Conservation (phyloP, 768 basidiomycete species). For the Hypsizygus marmoreus region DNA sequence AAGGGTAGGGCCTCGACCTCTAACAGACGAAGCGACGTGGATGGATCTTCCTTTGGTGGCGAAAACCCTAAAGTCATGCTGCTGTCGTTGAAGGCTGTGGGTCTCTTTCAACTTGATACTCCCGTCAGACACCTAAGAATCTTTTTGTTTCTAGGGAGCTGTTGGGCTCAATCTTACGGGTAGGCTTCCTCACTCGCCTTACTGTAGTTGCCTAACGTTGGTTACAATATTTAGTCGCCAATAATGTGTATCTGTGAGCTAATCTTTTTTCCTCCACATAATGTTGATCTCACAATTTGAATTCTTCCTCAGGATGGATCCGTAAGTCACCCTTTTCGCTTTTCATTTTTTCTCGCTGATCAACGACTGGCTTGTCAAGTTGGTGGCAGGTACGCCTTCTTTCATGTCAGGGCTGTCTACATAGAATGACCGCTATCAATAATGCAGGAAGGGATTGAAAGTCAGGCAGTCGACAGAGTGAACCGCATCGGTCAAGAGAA, state of each 20-base stretch:
- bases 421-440: constrained; percentile 11
- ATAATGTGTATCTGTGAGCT: constrained; percentile 79
- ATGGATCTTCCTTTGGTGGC: constrained; percentile 24
- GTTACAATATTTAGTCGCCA: constrained; percentile 63
- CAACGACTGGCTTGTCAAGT: constrained; percentile 32
- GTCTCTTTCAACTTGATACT: constrained; percentile 13
- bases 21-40: neutral
- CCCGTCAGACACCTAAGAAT: neutral
- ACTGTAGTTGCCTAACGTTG: constrained; percentile 2
- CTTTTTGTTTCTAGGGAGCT: constrained; percentile 53
- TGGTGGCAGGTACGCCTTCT: constrained; percentile 67
- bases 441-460: constrained; percentile 75
- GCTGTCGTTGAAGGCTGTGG: constrained; percentile 77
- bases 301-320: constrained; percentile 64
- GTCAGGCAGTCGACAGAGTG: constrained; percentile 79
- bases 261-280: neutral
- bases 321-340: constrained; percentile 50
- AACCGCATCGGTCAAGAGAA: constrained; percentile 87
- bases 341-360: neutral
- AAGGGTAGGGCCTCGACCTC: constrained; percentile 31
- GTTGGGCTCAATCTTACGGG: constrained; percentile 83
- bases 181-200: constrained; percentile 14
- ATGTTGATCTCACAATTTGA: constrained; percentile 6
- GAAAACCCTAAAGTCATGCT: constrained; percentile 79
- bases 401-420: neutral